phyloP scores from a whole-genome alignment of 306 rosid genomes.

The Cicer yamashitae region DNA sequence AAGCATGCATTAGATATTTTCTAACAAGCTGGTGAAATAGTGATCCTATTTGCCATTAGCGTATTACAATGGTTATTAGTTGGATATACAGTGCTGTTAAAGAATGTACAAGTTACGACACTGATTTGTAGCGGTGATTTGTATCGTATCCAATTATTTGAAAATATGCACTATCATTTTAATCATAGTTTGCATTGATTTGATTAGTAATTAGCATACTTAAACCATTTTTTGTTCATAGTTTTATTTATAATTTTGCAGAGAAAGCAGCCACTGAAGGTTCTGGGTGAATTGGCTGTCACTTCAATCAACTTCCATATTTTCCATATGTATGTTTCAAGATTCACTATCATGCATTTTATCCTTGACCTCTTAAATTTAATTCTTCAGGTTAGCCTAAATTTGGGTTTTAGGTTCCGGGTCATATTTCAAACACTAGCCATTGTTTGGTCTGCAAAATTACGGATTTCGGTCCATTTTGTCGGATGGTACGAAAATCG shows the following conservation, averaged over 20 bases:
- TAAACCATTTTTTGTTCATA: not conserved
- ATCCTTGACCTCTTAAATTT: conserved; percentile 23
- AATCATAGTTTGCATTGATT: conserved; percentile 23
- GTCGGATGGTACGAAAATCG: too few species aligned
- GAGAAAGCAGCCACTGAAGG: conserved; percentile 52
- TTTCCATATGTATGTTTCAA: not conserved
- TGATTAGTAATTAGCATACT: conserved; percentile 15
- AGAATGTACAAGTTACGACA: not conserved
- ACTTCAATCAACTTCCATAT: conserved; percentile 35
- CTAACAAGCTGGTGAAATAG: conserved; percentile 25
- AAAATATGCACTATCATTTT: not conserved
- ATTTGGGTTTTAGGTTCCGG: too few species aligned
- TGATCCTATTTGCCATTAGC: conserved; percentile 6
- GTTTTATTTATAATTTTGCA: conserved; percentile 45
- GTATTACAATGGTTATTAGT: not conserved
- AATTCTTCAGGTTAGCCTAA: conserved; percentile 34
- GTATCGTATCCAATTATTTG: not conserved
- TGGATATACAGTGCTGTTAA: conserved; percentile 9
- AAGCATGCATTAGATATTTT: conserved; percentile 22
- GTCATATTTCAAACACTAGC: too few species aligned
- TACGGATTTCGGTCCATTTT: too few species aligned
- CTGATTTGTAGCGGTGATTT: conserved; percentile 1
- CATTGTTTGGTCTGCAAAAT: too few species aligned
- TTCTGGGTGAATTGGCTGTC: conserved; percentile 45
- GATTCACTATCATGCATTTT: conserved; percentile 13